A percentile compares a stretch with the other conserved stretches of the same genome.
phyloP scores from a whole-genome alignment of 768 basidiomycete species.

The Hypholoma fasciculare region DNA sequence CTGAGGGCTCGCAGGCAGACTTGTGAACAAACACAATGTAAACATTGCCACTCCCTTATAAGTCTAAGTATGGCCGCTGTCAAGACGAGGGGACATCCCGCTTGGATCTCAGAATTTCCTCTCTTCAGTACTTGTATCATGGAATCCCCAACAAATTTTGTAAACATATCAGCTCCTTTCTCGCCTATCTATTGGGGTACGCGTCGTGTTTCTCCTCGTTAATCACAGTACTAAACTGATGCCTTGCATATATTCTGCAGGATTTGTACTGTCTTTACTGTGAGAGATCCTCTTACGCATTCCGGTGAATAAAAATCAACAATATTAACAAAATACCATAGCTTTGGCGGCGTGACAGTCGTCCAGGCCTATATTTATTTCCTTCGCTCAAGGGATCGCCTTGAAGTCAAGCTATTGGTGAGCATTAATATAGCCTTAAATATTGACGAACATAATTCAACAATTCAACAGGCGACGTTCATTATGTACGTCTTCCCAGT shows the following conservation, averaged over 20 bases:
- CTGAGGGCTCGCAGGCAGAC: too few species aligned
- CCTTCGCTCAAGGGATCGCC: neutral
- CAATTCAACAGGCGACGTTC: neutral
- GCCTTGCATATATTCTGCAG: neutral
- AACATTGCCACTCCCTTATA: too few species aligned
- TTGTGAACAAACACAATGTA: too few species aligned
- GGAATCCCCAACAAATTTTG: neutral
- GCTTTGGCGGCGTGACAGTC: neutral
- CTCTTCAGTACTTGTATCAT: too few species aligned
- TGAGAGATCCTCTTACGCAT: neutral
- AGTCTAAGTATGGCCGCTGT: too few species aligned
- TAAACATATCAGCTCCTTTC: constrained; percentile 1
- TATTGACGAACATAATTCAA: too few species aligned
- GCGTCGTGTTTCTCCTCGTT: neutral
- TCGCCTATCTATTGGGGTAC: constrained; percentile 5
- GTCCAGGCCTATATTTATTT: constrained; percentile 4
- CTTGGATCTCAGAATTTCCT: too few species aligned
- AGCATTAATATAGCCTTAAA: neutral
- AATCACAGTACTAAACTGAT: too few species aligned
- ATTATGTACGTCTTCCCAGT: neutral
- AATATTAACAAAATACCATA: neutral
- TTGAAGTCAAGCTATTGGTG: neutral
- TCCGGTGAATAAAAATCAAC: neutral
- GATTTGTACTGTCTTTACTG: constrained; percentile 4
- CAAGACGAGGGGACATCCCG: too few species aligned